A percentile compares a stretch with the other conserved stretches of the same genome.
phyloP scores from a whole-genome alignment of 805 yeast genomes.

The Pichia paraexigua region DNA sequence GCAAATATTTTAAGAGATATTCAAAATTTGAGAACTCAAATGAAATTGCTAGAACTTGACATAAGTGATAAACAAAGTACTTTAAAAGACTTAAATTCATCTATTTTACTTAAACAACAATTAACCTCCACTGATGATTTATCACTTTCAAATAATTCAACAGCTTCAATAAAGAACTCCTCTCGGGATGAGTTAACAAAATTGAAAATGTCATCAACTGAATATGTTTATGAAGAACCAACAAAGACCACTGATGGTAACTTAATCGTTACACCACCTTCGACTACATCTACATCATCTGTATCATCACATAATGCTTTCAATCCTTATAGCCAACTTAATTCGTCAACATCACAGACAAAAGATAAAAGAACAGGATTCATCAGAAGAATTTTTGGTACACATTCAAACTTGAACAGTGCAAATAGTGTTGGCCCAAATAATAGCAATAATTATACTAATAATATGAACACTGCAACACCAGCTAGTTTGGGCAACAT shows the following conservation, averaged over 20 bases:
- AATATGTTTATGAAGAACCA: constrained; percentile 3
- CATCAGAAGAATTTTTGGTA: constrained; percentile 27
- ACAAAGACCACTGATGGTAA: neutral
- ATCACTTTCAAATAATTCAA: constrained; percentile 6
- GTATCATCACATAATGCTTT: neutral
- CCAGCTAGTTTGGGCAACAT: constrained; percentile 20
- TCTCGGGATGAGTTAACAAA: constrained; percentile 11
- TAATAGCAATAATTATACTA: neutral
- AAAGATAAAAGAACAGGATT: constrained; percentile 19
- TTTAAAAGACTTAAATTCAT: constrained; percentile 12
- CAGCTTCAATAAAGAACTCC: constrained; percentile 3
- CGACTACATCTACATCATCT: neutral
- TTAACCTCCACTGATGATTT: constrained; percentile 2
- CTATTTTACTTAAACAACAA: constrained; percentile 4
- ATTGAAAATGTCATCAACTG: neutral
- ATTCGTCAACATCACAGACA: neutral
- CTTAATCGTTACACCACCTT: neutral
- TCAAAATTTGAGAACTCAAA: constrained; percentile 39
- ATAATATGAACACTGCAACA: constrained; percentile 1
- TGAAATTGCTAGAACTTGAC: constrained; percentile 39
- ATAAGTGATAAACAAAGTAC: constrained; percentile 23
- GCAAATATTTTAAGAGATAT: constrained; percentile 42
- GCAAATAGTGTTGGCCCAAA: neutral
- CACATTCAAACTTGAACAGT: constrained; percentile 4
- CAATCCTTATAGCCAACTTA: constrained; percentile 3